Evolutionary conservation across 106 monocot genomes (phyloP).

Genomic region (Acanthochlamys bracteata): DNA sequence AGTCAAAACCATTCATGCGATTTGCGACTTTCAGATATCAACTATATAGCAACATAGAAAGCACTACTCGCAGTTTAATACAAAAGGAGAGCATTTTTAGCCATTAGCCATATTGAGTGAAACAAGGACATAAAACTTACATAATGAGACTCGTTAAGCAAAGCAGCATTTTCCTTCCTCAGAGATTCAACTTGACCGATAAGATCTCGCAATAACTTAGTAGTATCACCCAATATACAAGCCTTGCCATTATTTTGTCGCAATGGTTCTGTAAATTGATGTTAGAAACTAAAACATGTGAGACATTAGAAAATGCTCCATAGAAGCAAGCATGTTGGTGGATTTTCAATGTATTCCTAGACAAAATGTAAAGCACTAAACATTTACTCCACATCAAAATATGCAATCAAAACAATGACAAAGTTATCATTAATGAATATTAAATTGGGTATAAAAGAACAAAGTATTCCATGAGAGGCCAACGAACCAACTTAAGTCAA

Average conservation of each 20-base stretch:
- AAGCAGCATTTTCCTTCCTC: slow-evolving; percentile 54
- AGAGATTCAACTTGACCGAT: slow-evolving; percentile 56
- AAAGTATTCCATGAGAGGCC: too few relatives aligned
- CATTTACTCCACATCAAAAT: too few relatives aligned
- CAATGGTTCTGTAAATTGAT: slow-evolving; percentile 46
- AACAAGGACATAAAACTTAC: slow-evolving; percentile 31
- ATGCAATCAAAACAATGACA: too few relatives aligned
- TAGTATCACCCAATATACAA: slow-evolving; percentile 50
- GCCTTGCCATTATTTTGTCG: slow-evolving; percentile 82
- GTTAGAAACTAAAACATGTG: not conserved
- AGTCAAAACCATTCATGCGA: too few relatives aligned
- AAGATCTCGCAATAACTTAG: slow-evolving; percentile 51
- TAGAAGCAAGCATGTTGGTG: not conserved
- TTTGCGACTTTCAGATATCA: too few relatives aligned
- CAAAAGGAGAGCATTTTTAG: not conserved
- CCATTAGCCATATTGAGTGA: not conserved
- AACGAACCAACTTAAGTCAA: not conserved
- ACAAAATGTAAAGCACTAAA: too few relatives aligned
- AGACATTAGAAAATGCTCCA: not conserved
- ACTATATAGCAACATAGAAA: too few relatives aligned
- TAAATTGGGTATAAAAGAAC: too few relatives aligned
- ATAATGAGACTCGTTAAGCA: slow-evolving; percentile 60
- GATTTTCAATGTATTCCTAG: not conserved
- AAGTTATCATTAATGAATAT: too few relatives aligned
- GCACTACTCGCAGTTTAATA: not conserved